Base-by-base conservation (phyloP, 2,329 filamentous ascomycete species). In the Alternaria sp. region DNA sequence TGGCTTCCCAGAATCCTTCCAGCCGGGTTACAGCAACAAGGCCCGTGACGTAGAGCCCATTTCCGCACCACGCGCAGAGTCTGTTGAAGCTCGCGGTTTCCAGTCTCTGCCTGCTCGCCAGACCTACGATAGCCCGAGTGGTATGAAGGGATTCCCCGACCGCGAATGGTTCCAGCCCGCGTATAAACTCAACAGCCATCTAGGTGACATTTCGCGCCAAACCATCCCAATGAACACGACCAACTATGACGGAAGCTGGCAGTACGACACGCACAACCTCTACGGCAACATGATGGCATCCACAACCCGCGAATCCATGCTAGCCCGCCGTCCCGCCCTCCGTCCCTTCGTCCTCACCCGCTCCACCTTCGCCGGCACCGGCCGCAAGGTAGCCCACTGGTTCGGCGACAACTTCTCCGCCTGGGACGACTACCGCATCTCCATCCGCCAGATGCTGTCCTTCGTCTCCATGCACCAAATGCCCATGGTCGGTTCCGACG, bases 261-360 rank as follows among this genome's bases (percentile, higher is more conserved):
- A 92, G 77, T 93, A 92, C 73, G 92, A 94, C 69, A 91, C 89
- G 0, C 92, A 94, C 77, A 94, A 94, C 70, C 79, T 94, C 1
- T 93, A 92, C 76, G 92, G 92, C 1, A 87, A 87, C 71, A 85
- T 92, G 88, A 94, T 94, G 91, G 90, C 89, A 2, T 80, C 84
- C 18, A 82, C 87, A 5, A 91, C 90, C 0, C 86, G 87, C 56
- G 78, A 85, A 12, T 89, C 92, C 2, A 92, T 94, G 90, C 78
- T 88, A 7, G 79, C 82, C 12, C 87, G 91, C 9, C 87, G 90
- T 0, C 90, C 92, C 0, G 76, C 78, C 1, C 80, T 88, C 6
- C 87, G 92, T 0, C 91, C 92, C 2, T 76, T 94, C 62, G 83
- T 94, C 51, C 92, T 95, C 68, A 93, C 91, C 0, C 88, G 92